Evolutionary conservation across 352 stramenopile genomes (phyloP).

Genomic region (Phytophthora pseudosyringae): DNA sequence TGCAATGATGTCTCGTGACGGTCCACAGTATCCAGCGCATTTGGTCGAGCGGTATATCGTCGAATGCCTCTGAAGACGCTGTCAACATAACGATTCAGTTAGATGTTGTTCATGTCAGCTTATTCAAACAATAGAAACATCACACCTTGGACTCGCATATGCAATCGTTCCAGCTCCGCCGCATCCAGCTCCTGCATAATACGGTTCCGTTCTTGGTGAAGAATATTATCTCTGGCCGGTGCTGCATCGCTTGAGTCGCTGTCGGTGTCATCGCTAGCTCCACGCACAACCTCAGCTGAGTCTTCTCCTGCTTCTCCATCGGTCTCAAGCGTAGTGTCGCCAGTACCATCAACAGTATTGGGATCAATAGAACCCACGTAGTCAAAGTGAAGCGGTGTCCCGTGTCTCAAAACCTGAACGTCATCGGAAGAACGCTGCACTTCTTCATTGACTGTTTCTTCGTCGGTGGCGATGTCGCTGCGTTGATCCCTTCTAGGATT

Average conservation of each 20-base stretch:
- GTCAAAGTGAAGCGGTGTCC: too few relatives aligned
- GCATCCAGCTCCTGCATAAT: background rate
- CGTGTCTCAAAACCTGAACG: too few relatives aligned
- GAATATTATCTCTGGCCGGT: background rate
- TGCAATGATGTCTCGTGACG: background rate
- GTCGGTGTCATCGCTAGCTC: background rate
- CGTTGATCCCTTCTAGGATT: constrained; percentile 20
- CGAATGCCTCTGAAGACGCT: constrained; percentile 9
- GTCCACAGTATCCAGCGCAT: constrained; percentile 10
- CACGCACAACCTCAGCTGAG: too few relatives aligned
- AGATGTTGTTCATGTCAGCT: constrained; percentile 5
- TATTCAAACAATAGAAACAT: too few relatives aligned
- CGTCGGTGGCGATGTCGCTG: too few relatives aligned
- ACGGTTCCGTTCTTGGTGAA: background rate
- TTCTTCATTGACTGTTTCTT: too few relatives aligned
- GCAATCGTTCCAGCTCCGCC: background rate
- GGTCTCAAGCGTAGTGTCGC: too few relatives aligned
- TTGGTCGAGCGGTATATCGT: background rate
- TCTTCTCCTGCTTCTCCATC: too few relatives aligned
- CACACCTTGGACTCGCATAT: constrained; percentile 13
- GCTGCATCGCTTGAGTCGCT: background rate
- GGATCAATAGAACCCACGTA: too few relatives aligned
- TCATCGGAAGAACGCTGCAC: too few relatives aligned
- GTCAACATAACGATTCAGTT: constrained; percentile 11
- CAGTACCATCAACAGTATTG: background rate